A percentile compares a stretch with the other conserved stretches of the same genome.
These are phyloP conservation scores for Austroboletus festivus DNA, from an alignment of 768 basidiomycete species.

Conservation along the genomic window DNA sequence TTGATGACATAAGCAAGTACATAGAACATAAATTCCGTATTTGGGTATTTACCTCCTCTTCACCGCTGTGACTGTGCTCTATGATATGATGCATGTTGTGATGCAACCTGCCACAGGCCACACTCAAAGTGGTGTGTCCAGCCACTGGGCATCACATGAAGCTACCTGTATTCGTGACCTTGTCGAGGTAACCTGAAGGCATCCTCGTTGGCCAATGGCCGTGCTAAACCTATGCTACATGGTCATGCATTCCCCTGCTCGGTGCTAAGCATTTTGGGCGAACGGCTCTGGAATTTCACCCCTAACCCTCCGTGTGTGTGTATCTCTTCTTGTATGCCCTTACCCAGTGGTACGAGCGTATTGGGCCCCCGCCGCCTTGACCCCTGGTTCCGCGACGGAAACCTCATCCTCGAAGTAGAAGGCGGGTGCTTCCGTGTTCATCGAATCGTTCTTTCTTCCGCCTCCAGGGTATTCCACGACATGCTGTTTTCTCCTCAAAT, in stretches of 20 bases:
- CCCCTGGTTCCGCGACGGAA: slow-evolving; percentile 24
- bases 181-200: slow-evolving; percentile 22
- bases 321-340: slow-evolving; percentile 22
- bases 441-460: slow-evolving; percentile 20
- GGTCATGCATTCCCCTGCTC: slow-evolving; percentile 11
- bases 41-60: too few relatives aligned
- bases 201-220: slow-evolving; percentile 27
- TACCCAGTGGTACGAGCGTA: slow-evolving; percentile 8
- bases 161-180: slow-evolving; percentile 8
- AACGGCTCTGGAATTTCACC: slow-evolving; percentile 13
- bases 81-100: too few relatives aligned
- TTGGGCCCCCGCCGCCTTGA: slow-evolving; percentile 20
- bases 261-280: slow-evolving; percentile 13
- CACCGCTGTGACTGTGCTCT: too few relatives aligned
- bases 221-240: slow-evolving; percentile 23
- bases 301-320: slow-evolving; percentile 5
- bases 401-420: slow-evolving; percentile 22
- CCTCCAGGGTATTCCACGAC: slow-evolving; percentile 19
- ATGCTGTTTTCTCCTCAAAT: slow-evolving; percentile 14
- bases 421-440: slow-evolving; percentile 22
- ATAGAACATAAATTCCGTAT: too few relatives aligned
- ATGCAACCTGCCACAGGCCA: too few relatives aligned
- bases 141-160: slow-evolving; percentile 7
- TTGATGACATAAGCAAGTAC: not conserved
- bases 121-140: not conserved